These are phyloP conservation scores for Rosa hybrid DNA, from an alignment of 331 rosid species.

Conservation along the genomic window DNA sequence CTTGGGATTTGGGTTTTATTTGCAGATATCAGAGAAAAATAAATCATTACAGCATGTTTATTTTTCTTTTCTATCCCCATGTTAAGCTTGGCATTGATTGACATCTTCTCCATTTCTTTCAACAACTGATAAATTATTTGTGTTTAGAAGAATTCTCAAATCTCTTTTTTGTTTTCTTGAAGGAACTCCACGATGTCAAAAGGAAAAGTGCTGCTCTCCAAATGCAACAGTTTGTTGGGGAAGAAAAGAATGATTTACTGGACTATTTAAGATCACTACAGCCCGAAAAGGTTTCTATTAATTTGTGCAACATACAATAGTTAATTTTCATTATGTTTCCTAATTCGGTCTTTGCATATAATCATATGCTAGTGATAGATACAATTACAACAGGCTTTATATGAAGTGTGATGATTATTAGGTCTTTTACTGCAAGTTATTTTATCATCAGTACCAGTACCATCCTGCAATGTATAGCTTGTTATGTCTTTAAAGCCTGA, in stretches of 20 bases:
- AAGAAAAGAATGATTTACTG: constrained; percentile 87
- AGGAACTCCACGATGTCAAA: constrained; percentile 84
- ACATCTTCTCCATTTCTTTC: not conserved
- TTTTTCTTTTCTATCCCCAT: not conserved
- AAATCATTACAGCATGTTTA: not conserved
- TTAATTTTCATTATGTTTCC: not conserved
- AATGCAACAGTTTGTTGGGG: constrained; percentile 94
- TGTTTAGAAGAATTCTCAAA: constrained; percentile 12
- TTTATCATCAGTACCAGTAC: not conserved
- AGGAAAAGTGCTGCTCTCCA: constrained; percentile 88
- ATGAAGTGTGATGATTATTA: constrained; percentile 6
- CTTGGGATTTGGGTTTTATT: not conserved
- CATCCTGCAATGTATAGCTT: constrained; percentile 8
- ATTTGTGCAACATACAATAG: not conserved
- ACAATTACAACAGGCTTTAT: constrained; percentile 17
- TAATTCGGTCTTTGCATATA: not conserved
- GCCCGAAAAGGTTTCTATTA: constrained; percentile 74
- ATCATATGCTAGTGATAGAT: not conserved
- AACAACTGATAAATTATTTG: not conserved
- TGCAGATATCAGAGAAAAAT: not conserved
- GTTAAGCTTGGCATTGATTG: not conserved
- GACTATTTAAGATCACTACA: constrained; percentile 93
- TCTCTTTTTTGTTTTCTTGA: constrained; percentile 25
- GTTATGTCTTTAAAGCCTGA: not conserved
- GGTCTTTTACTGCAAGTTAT: not conserved